A percentile compares a stretch with the other conserved stretches of the same genome.
Evolutionary conservation across 176 grass and related monocot genomes (phyloP).

Genomic region (Miscanthus lutarioriparius): DNA sequence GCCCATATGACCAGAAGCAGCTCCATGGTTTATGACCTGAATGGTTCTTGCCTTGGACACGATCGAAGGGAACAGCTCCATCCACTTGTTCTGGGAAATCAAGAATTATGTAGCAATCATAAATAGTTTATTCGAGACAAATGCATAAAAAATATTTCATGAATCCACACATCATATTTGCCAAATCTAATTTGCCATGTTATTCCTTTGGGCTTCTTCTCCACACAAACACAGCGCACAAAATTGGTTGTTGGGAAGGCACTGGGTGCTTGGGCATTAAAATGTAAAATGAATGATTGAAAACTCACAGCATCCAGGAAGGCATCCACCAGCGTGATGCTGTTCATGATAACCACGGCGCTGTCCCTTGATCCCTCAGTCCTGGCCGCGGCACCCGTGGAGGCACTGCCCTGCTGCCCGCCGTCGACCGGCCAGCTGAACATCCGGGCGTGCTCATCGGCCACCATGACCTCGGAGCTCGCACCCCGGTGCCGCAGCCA

Average conservation of each 20-base stretch:
- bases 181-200: not conserved
- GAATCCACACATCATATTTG: not conserved
- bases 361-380: slow-evolving; percentile 73
- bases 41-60: slow-evolving; percentile 75
- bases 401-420: slow-evolving; percentile 36
- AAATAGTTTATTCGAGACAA: not conserved
- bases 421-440: slow-evolving; percentile 68
- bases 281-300: not conserved
- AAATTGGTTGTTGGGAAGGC: not conserved
- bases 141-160: not conserved
- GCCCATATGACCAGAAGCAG: slow-evolving; percentile 57
- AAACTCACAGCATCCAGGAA: slow-evolving; percentile 77
- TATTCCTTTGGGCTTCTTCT: not conserved
- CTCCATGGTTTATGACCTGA: slow-evolving; percentile 70
- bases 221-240: no score
- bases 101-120: not conserved
- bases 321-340: slow-evolving; percentile 86
- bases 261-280: not conserved
- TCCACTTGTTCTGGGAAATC: slow-evolving; percentile 81
- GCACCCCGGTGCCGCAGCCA: slow-evolving; percentile 41
- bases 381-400: slow-evolving; percentile 1
- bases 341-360: slow-evolving; percentile 92
- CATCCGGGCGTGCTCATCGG: slow-evolving; percentile 60
- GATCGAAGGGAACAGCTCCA: slow-evolving; percentile 93
- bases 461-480: slow-evolving; percentile 43